Evolutionary conservation across 495 filamentous ascomycete species (phyloP).

Genomic region (Lichina pygmaea): DNA sequence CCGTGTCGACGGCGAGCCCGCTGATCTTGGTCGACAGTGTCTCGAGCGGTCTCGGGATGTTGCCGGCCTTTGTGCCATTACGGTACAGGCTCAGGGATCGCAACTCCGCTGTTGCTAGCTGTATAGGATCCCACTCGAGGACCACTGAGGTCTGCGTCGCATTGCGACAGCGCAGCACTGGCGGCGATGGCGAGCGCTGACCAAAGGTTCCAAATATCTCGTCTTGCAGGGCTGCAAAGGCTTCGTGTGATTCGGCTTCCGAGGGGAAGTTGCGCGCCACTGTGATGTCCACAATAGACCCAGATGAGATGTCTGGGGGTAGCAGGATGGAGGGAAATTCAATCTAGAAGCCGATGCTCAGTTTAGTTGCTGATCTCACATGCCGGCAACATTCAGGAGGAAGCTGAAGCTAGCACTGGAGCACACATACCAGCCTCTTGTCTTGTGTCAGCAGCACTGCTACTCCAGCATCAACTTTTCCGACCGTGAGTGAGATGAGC

Average conservation of each 20-base stretch:
- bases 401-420: too few relatives aligned
- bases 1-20: conserved; percentile 82
- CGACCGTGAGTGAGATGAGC: conserved; percentile 93
- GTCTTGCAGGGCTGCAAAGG: conserved; percentile 65
- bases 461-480: conserved; percentile 96
- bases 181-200: conserved; percentile 45
- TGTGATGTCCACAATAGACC: conserved; percentile 93
- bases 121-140: conserved; percentile 86
- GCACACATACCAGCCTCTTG: conserved; percentile 59
- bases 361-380: background rate
- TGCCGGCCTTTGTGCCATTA: conserved; percentile 86
- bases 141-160: conserved; percentile 92
- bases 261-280: conserved; percentile 66
- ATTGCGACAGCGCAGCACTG: conserved; percentile 72
- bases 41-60: conserved; percentile 60
- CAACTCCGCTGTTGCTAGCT: conserved; percentile 73
- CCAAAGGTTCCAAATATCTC: conserved; percentile 72
- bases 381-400: background rate
- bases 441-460: conserved; percentile 91
- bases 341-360: conserved; percentile 27
- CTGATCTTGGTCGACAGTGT: conserved; percentile 90
- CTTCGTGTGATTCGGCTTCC: conserved; percentile 40
- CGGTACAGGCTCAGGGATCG: conserved; percentile 73
- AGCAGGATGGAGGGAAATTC: conserved; percentile 97
- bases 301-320: conserved; percentile 75